These are phyloP conservation scores for Vaccinium vitisidaea DNA, from an alignment of 148 eudicot species.

Conservation along the genomic window DNA sequence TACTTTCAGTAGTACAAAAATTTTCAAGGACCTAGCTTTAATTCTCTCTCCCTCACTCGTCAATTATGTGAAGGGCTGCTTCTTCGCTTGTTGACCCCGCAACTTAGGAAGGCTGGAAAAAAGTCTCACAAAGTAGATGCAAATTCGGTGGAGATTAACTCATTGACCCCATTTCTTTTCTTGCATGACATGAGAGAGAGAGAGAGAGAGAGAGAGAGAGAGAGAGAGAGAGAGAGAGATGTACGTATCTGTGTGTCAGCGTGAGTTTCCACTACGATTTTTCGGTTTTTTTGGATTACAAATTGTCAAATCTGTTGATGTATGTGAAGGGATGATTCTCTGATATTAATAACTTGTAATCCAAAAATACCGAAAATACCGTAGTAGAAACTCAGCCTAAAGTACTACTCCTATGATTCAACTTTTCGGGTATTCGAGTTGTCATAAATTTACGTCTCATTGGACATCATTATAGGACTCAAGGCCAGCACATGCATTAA, in stretches of 20 bases:
- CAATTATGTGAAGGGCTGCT: conserved; percentile 20
- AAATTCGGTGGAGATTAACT: neutral
- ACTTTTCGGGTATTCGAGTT: neutral
- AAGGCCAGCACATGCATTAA: conserved; percentile 6
- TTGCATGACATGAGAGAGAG: neutral
- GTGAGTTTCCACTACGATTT: too few relatives aligned
- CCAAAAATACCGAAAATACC: too few relatives aligned
- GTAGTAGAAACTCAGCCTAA: too few relatives aligned
- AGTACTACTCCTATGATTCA: conserved; percentile 2
- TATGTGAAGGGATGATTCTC: too few relatives aligned
- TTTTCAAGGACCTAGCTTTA: neutral
- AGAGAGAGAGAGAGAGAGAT: neutral
- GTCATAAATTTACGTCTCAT: neutral
- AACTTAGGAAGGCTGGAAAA: conserved; percentile 17
- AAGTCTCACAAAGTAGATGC: neutral
- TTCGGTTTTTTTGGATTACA: too few relatives aligned
- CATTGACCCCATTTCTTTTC: neutral
- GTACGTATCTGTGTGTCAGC: too few relatives aligned
- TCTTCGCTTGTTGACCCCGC: conserved; percentile 34
- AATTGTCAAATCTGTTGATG: too few relatives aligned
- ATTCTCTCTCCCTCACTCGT: neutral
- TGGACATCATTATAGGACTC: neutral
- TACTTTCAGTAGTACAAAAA: neutral
- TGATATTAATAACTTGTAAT: too few relatives aligned
- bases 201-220: neutral